These are phyloP conservation scores for Globisporangium barbulae DNA, from an alignment of 352 stramenopile genomes.

Conservation along the genomic window DNA sequence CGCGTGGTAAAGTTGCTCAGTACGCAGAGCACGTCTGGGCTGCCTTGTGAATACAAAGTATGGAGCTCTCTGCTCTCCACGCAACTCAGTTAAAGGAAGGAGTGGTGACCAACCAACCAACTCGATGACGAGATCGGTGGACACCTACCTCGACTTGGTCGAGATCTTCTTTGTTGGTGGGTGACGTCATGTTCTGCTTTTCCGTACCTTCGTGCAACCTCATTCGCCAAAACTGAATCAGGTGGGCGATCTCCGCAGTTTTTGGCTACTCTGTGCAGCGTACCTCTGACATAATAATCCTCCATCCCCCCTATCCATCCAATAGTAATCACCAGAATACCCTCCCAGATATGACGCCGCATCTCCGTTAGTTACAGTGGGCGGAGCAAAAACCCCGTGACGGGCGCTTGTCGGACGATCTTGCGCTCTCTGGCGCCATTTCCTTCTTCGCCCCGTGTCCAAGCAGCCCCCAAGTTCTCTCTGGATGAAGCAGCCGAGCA, in stretches of 20 bases:
- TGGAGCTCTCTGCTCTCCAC: too few relatives aligned
- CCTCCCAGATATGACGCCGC: background rate
- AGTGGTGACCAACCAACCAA: too few relatives aligned
- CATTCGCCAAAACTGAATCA: background rate
- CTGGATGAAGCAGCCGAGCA: conserved; percentile 5
- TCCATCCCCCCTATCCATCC: background rate
- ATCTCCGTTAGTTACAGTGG: conserved; percentile 4
- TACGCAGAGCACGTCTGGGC: too few relatives aligned
- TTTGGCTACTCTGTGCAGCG: conserved; percentile 1
- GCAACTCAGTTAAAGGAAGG: too few relatives aligned
- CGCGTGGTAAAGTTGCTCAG: too few relatives aligned
- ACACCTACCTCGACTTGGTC: too few relatives aligned
- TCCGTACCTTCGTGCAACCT: too few relatives aligned
- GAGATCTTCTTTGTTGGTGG: too few relatives aligned
- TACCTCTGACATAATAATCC: background rate
- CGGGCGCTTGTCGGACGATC: conserved; percentile 1
- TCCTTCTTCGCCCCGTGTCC: background rate
- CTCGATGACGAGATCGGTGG: too few relatives aligned
- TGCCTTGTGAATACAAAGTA: too few relatives aligned
- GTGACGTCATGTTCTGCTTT: too few relatives aligned
- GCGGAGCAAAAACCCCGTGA: background rate
- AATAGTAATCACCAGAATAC: conserved; percentile 3
- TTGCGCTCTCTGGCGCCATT: conserved; percentile 7
- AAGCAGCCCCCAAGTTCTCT: background rate
- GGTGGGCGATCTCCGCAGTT: background rate